Conservation (phyloP, 2,329 filamentous ascomycete genomes). For the Aspergillus awamori region DNA sequence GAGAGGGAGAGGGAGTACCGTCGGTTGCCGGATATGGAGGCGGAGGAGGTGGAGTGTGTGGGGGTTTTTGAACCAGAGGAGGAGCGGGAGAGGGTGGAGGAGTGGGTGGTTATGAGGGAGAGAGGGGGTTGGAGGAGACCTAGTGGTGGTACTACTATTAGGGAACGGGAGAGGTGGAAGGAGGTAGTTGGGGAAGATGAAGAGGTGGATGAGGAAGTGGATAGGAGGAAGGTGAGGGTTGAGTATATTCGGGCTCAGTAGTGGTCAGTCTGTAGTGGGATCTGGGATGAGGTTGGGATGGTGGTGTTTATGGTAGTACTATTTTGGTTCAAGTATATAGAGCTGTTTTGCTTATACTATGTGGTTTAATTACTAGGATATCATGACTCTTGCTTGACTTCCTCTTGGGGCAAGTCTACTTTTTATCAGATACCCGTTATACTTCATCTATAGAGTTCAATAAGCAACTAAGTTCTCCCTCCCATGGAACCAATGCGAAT, state of each 20-base stretch:
- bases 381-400: neutral
- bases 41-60: constrained; percentile 11
- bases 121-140: constrained; percentile 1
- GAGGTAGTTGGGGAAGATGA: neutral
- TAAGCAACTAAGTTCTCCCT: neutral
- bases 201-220: constrained; percentile 5
- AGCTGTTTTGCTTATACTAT: neutral
- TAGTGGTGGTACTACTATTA: too few relatives aligned
- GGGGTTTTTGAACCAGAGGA: constrained; percentile 19
- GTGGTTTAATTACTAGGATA: too few relatives aligned
- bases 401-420: neutral
- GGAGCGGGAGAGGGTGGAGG: neutral
- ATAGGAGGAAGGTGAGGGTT: constrained; percentile 2
- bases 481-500: neutral
- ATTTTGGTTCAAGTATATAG: too few relatives aligned
- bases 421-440: too few relatives aligned
- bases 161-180: neutral
- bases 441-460: too few relatives aligned
- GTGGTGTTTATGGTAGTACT: neutral
- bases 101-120: constrained; percentile 1
- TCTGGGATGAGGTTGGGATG: neutral
- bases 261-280: neutral
- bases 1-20: neutral
- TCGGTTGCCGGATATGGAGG: neutral
- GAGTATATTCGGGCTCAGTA: constrained; percentile 23